Evolutionary conservation across 768 basidiomycete species (phyloP), one percentile per base, ranked within the genome.

Genomic region (Lentinula sp.): DNA sequence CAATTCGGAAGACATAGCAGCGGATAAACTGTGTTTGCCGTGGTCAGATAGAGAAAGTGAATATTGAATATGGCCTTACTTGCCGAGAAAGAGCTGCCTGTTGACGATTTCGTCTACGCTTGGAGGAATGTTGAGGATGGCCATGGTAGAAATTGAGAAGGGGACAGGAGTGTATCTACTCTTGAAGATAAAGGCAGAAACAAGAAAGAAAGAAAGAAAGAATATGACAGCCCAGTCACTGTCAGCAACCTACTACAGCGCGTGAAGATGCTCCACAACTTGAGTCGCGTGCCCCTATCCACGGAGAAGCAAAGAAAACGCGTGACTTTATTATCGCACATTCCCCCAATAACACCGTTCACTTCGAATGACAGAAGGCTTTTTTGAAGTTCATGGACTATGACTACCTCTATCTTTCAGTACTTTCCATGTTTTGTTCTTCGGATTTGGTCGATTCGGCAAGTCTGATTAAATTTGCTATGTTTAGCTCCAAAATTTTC

Each of bases 1-100:
- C 46, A 68, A 67, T 21, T 75, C 71, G 4, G 60, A 57, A 54
- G 70, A 76, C 16, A 68, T 56, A 4, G 77, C 78, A 42, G 75
- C 75, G 3, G 74, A 66, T 35, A 79, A 60, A 62, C 80, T 81
- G 60, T 13, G 28, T 16, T 45, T 32, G 61, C 28, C 57, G 31
- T 16, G 34, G 21, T 21, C 53, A 55, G 37, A 34, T 54, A 31
- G 8, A 11, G 10, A 54, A 21, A 62, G 23, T 13, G 23, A 32
- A 23, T 39, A 5, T 31, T 53, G 23, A 11, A 51, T n/a, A 18
- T 10, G 5, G 5, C 72, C 76, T 64, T 59, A 78, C 79, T 78
- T 79, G 69, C 77, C 76, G 39, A 79, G 69, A 62, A 72, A 80
- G 16, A 80, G 58, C 61, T 76, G 73, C 45, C 68, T 74, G 57